These are phyloP conservation scores for Hortaea werneckii DNA, from an alignment of 2,329 filamentous ascomycete genomes.

Conservation along the genomic window DNA sequence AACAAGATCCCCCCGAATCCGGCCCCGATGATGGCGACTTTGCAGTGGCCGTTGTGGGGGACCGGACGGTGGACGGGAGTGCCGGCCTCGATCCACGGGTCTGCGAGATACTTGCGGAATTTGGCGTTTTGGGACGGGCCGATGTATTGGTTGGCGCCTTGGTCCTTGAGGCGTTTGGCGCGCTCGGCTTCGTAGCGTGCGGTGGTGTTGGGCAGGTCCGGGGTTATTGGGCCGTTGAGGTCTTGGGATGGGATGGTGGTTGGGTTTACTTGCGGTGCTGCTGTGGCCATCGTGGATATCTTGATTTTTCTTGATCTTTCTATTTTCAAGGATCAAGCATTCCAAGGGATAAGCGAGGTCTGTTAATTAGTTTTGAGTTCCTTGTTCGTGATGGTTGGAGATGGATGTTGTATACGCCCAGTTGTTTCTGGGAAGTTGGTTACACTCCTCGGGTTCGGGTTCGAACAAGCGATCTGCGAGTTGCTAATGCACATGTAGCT, in stretches of 20 bases:
- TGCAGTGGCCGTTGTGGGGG: constrained; percentile 10
- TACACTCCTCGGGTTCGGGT: no score
- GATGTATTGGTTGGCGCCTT: constrained; percentile 16
- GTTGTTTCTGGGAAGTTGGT: no score
- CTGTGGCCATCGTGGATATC: neutral
- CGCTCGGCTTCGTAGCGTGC: constrained; percentile 18
- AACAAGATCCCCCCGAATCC: constrained; percentile 36
- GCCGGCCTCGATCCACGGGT: constrained; percentile 19
- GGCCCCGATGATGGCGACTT: constrained; percentile 26
- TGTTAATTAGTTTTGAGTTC: no score
- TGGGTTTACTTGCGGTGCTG: neutral
- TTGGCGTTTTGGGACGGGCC: constrained; percentile 15
- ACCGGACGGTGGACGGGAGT: constrained; percentile 11
- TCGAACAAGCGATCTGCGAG: no score
- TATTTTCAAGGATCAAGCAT: no score
- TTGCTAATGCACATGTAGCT: no score
- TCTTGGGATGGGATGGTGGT: neutral
- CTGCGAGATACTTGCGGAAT: constrained; percentile 17
- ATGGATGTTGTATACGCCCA: no score
- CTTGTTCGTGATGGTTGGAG: no score
- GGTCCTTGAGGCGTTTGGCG: constrained; percentile 15
- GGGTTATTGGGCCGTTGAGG: neutral
- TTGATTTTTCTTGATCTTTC: no score
- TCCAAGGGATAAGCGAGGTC: no score
- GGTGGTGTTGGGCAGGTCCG: neutral